Base-by-base conservation (phyloP, 2,329 filamentous ascomycete genomes). In the Thermoascus crustaceus region DNA sequence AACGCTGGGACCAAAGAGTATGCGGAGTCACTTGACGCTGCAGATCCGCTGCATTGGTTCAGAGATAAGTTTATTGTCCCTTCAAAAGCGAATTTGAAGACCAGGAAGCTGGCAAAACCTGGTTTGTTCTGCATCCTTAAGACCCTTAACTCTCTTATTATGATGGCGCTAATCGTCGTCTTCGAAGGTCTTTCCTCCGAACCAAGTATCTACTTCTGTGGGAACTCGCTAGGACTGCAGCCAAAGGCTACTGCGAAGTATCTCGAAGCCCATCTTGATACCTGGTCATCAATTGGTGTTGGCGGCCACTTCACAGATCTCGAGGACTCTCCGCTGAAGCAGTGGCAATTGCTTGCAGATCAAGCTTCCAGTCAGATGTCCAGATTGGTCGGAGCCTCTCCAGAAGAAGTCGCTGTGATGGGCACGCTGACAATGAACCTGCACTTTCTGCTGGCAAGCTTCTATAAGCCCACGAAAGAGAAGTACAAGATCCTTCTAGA, bases 151-250 rank as follows among this genome's bases (percentile, higher is more conserved):
- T 14, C 13, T 22, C 43, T 54, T 33, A 52, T 29, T 19, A n/a
- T n/a, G n/a, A n/a, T n/a, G n/a, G n/a, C n/a, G n/a, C n/a, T n/a
- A n/a, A n/a, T n/a, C n/a, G n/a, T 24, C 9, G 4, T 9, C 8
- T 31, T 24, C 35, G 51, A 30, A 53, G 63, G 60, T 34, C 47
- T 59, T 29, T 58, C 56, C 2, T 48, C 55, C 13, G 53, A 65
- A 5, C 54, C 50, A 23, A 56, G 54, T 26, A 80, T 85, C 37
- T 94, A 94, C 60, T 80, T 94, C 47, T 87, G 85, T 46, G 87
- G 87, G 36, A 94, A 94, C 64, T 94, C 85, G 0, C 73, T 94
- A 3, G 87, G 87, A 20, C 73, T 88, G 7, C 86, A 94, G 59
- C 86, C 87, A 19, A 78, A 75, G 46, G 71, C 76, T 3, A 78